A percentile compares a stretch with the other conserved stretches of the same genome.
Conservation (phyloP, 495 filamentous ascomycete genomes). For the Hypomontagnella submonticulosa region DNA sequence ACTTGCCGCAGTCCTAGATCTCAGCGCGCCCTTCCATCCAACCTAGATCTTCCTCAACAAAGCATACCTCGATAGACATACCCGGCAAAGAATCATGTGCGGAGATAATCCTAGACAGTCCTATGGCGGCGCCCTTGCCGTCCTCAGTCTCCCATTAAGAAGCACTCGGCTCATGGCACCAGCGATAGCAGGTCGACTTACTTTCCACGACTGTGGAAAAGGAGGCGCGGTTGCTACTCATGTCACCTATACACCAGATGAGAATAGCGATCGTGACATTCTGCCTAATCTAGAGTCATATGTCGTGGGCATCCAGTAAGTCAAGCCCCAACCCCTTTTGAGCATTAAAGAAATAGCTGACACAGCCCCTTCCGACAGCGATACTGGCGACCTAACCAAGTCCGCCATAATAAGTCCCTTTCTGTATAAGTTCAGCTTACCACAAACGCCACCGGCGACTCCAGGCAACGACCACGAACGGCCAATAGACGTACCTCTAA, state of each 20-base stretch:
- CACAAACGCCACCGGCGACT: not conserved
- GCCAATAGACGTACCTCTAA: conserved; percentile 48
- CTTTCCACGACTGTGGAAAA: conserved; percentile 42
- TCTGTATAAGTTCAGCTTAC: conserved; percentile 48
- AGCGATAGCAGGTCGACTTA: conserved; percentile 36
- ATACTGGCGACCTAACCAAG: conserved; percentile 51
- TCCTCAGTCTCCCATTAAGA: conserved; percentile 34
- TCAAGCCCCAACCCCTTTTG: not conserved
- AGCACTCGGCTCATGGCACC: conserved; percentile 11
- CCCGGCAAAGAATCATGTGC: conserved; percentile 31
- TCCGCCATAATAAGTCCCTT: conserved; percentile 49
- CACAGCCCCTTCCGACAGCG: conserved; percentile 30
- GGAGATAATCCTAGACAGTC: conserved; percentile 32
- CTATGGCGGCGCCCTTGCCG: conserved; percentile 47
- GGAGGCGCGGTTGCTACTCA: conserved; percentile 39
- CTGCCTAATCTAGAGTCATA: conserved; percentile 21
- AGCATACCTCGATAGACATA: not conserved
- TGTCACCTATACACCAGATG: conserved; percentile 38
- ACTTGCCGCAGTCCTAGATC: no score
- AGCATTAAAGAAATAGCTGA: not conserved
- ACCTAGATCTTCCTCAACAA: not conserved
- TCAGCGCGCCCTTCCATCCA: no score
- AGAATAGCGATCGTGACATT: conserved; percentile 1
- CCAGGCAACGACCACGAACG: conserved; percentile 9
- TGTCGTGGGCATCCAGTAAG: conserved; percentile 50